Evolutionary conservation across 2,329 filamentous ascomycete genomes (phyloP).

Genomic region (Dactylonectria macrodidyma): DNA sequence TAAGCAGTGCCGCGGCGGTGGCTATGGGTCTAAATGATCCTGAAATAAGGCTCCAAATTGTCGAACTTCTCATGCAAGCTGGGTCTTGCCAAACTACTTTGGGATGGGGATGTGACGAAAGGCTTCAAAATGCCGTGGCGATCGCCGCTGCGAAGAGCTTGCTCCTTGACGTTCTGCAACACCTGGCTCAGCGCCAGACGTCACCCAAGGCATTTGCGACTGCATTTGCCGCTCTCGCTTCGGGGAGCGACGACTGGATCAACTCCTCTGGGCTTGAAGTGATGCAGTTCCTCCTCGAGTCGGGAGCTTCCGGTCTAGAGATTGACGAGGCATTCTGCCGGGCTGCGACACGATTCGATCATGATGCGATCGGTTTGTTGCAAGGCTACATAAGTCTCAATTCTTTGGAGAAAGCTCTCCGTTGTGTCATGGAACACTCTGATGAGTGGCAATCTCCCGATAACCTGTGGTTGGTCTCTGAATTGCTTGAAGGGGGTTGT

Average conservation of each 20-base stretch:
- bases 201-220: not conserved
- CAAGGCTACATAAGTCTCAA: not conserved
- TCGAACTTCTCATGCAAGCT: conserved; percentile 8
- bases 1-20: not conserved
- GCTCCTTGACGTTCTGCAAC: conserved; percentile 8
- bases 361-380: conserved; percentile 19
- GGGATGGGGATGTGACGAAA: not conserved
- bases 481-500: conserved; percentile 3
- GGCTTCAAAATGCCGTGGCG: conserved; percentile 9
- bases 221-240: conserved; percentile 2
- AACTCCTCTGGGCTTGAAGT: conserved; percentile 17
- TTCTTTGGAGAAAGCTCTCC: conserved; percentile 16
- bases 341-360: conserved; percentile 13
- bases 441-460: conserved; percentile 8
- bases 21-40: conserved; percentile 6
- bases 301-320: conserved; percentile 15
- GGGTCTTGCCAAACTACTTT: not conserved
- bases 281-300: conserved; percentile 11
- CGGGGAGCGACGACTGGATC: conserved; percentile 14
- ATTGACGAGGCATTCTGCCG: conserved; percentile 26
- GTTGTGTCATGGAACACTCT: not conserved
- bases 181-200: not conserved
- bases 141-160: conserved; percentile 14
- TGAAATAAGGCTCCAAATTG: not conserved
- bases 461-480: conserved; percentile 14